Percentiles rank a stretch among this genome's conserved stretches.
Conservation (phyloP, 2,329 filamentous ascomycete genomes). For the Curvularia sp. region DNA sequence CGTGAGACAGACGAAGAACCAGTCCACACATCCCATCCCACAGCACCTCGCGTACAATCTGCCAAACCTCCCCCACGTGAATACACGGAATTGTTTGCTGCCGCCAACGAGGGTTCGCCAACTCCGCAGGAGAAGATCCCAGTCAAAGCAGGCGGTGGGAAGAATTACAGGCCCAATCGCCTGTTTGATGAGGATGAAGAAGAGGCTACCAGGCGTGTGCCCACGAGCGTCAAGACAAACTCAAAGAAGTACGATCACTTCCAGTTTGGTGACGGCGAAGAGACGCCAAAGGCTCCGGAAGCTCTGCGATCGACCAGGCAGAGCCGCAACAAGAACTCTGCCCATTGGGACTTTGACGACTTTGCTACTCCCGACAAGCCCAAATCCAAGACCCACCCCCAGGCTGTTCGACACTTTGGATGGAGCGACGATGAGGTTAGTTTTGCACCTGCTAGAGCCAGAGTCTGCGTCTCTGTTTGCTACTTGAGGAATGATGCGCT, state of each 20-base stretch:
- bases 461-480: conserved; percentile 18
- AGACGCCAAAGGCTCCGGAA: conserved; percentile 42
- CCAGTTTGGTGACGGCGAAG: conserved; percentile 72
- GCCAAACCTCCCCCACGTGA: conserved; percentile 73
- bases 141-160: conserved; percentile 56
- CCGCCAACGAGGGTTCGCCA: conserved; percentile 54
- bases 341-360: conserved; percentile 86
- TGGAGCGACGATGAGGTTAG: conserved; percentile 74
- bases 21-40: conserved; percentile 56
- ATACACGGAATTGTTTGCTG: conserved; percentile 72
- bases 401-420: conserved; percentile 76
- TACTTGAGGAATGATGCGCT: conserved; percentile 20
- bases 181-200: conserved; percentile 65
- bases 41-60: conserved; percentile 68
- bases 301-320: conserved; percentile 62
- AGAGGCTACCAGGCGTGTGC: conserved; percentile 27
- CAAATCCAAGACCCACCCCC: conserved; percentile 66
- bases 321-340: conserved; percentile 14
- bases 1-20: conserved; percentile 66
- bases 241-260: conserved; percentile 86
- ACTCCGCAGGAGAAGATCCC: conserved; percentile 53
- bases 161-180: conserved; percentile 61
- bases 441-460: conserved; percentile 28
- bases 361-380: conserved; percentile 84
- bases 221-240: conserved; percentile 66